These are phyloP conservation scores for Mollisia scopiformis DNA, from an alignment of 2,329 filamentous ascomycete genomes.

Conservation along the genomic window DNA sequence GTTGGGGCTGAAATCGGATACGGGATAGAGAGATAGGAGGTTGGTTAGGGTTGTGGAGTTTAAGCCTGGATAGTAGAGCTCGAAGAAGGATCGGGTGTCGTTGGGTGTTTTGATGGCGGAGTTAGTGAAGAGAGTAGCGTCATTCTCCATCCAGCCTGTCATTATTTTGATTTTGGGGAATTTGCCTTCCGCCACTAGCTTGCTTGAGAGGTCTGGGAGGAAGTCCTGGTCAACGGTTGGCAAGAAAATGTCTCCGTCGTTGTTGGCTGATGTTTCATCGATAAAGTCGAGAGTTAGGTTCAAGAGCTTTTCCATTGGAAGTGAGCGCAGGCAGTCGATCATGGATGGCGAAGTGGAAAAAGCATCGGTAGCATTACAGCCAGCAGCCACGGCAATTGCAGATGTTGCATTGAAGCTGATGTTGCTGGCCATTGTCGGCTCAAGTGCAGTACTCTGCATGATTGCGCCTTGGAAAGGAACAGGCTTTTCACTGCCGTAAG, in stretches of 20 bases:
- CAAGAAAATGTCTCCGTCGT: conserved; percentile 55
- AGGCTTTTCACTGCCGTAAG: conserved; percentile 47
- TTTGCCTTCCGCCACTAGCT: conserved; percentile 42
- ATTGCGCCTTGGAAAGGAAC: conserved; percentile 50
- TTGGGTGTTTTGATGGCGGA: conserved; percentile 41
- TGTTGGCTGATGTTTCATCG: conserved; percentile 43
- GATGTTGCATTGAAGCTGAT: conserved; percentile 51
- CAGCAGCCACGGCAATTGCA: conserved; percentile 44
- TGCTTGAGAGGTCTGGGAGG: conserved; percentile 47
- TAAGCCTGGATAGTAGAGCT: conserved; percentile 43
- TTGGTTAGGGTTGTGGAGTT: conserved; percentile 38
- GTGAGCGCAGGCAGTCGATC: conserved; percentile 48
- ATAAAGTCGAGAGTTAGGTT: conserved; percentile 48
- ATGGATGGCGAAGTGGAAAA: conserved; percentile 40
- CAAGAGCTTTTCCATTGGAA: conserved; percentile 47
- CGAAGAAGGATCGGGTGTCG: conserved; percentile 45
- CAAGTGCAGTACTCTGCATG: conserved; percentile 51
- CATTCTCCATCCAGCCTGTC: conserved; percentile 49
- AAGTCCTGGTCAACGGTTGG: conserved; percentile 54
- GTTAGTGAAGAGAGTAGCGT: conserved; percentile 48
- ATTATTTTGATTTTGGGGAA: conserved; percentile 47
- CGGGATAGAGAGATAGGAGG: conserved; percentile 54
- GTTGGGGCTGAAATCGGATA: conserved; percentile 46
- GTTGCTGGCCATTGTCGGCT: conserved; percentile 52
- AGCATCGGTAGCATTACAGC: conserved; percentile 45